Base-by-base conservation (phyloP, 345 rosid species). In the Gossypium longicalyx region DNA sequence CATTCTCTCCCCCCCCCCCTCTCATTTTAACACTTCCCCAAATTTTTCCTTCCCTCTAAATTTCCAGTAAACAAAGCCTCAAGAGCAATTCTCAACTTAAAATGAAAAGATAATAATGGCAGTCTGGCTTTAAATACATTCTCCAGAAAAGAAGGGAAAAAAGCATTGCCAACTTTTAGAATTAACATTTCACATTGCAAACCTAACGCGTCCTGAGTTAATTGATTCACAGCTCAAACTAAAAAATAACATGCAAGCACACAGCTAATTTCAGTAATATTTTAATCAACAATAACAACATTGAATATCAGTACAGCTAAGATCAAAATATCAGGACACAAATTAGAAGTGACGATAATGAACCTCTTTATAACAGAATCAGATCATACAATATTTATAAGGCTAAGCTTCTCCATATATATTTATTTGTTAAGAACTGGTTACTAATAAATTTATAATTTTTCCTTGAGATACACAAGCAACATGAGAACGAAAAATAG, bases 401-500 rank as follows among this genome's bases (percentile, higher is more conserved):
- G 15, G 10, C 43, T 41, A 64, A 64, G 69, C 69, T 64, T 64
- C 49, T 11, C 69, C 19, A 41, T 41, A 64, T 16, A 64, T 41
- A 64, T 41, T 64, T 9, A 19, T 64, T n/a, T 64, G 25, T n/a
- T 3, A 64, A n/a, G 23, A 64, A 63, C 20, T 10, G 69, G 17
- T 64, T 64, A 64, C 9, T n/a, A 64, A 11, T 23, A 41, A 19
- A 29, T 67, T 22, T 52, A 51, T 69, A 13, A 16, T 43, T 29
- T 52, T 10, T 29, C 73, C 44, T 29, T 70, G 58, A 29, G 47
- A 47, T 52, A 69, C 45, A 52, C 23, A 69, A 52, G 23, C 72
- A 49, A 69, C 13, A 51, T 10, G 9, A 53, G 25, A 71, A 4
- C 29, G 2, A 51, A 60, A 56, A 45, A 13, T 8, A 64, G 11